Conservation (phyloP, 257 asterid genomes). For the Echites panduratus region DNA sequence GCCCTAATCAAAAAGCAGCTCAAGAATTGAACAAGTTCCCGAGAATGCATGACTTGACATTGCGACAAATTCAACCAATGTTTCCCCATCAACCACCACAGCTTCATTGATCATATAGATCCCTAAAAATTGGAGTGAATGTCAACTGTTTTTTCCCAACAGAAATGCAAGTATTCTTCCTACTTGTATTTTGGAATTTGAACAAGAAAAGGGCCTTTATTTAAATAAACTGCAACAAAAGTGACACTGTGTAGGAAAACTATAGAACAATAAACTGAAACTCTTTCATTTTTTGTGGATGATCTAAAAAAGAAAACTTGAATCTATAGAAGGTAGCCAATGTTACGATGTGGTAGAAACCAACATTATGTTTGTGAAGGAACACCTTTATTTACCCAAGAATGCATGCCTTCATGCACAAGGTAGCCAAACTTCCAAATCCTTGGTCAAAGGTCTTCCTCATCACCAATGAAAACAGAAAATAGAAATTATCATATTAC, state of each 20-base stretch:
- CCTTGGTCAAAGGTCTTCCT: not conserved
- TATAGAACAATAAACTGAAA: not conserved
- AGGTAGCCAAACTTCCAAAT: not conserved
- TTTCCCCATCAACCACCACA: too few species aligned
- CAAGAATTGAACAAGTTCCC: not conserved
- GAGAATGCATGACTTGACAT: too few species aligned
- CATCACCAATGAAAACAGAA: conserved; percentile 1
- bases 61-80: too few species aligned
- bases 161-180: not conserved
- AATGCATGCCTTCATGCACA: not conserved
- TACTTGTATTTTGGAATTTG: not conserved
- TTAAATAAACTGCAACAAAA: not conserved
- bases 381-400: not conserved
- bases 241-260: too few species aligned
- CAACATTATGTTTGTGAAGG: not conserved
- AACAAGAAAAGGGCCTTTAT: not conserved
- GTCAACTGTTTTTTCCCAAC: too few species aligned
- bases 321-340: not conserved
- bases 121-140: too few species aligned
- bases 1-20: not conserved
- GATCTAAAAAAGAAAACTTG: too few species aligned
- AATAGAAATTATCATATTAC: not conserved
- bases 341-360: not conserved
- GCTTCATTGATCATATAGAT: too few species aligned
- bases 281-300: not conserved